Conservation (phyloP, 441 rosid genomes). For the Euphorbia celastroides region DNA sequence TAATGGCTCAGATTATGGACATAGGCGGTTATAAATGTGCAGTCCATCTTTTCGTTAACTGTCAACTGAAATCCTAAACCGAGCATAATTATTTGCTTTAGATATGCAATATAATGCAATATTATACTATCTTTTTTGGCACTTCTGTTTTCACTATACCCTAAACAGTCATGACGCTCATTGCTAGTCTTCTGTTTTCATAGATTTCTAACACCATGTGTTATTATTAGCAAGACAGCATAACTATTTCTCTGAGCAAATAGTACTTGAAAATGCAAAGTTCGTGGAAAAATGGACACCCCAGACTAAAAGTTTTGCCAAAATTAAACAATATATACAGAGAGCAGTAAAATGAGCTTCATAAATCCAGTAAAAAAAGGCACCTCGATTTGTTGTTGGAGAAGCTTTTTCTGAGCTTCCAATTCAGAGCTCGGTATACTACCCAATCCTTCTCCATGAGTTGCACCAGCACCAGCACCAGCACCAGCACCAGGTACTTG, state of each 20-base stretch:
- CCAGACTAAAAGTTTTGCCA: no score
- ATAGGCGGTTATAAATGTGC: neutral
- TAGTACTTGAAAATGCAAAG: neutral
- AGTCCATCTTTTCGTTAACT: neutral
- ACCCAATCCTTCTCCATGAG: constrained; percentile 23
- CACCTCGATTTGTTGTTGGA: constrained; percentile 66
- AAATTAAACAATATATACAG: neutral
- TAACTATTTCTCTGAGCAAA: neutral
- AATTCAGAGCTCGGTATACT: constrained; percentile 28
- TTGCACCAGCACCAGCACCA: constrained; percentile 24
- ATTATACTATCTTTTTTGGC: neutral
- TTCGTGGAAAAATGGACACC: neutral
- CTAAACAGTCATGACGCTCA: neutral
- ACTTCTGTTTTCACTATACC: neutral
- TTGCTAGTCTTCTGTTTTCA: neutral
- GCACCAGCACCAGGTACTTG: constrained; percentile 29
- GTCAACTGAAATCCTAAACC: neutral
- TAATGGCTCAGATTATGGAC: neutral
- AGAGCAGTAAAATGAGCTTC: neutral
- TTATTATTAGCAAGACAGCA: neutral
- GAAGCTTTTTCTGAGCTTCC: constrained; percentile 51
- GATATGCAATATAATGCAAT: no score
- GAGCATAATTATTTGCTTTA: no score
- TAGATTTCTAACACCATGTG: neutral
- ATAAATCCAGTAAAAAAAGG: neutral